These are phyloP conservation scores for Debaryomycetaceae sp. DNA, from an alignment of 1,139 yeast species.

Conservation along the genomic window DNA sequence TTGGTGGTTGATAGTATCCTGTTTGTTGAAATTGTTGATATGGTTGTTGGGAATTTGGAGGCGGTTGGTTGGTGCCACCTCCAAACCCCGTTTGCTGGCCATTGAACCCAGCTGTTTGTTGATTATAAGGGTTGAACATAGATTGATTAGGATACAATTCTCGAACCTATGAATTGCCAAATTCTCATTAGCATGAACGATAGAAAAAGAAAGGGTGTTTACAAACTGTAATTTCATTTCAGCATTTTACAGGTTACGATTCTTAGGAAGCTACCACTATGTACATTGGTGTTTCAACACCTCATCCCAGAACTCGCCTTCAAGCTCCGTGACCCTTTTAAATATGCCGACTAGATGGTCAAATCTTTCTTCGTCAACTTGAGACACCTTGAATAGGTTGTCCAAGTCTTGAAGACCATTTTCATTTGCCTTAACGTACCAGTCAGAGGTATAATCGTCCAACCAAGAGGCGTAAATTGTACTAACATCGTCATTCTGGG, in stretches of 20 bases:
- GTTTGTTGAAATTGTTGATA: constrained; percentile 16
- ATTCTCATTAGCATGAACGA: neutral
- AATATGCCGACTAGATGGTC: constrained; percentile 56
- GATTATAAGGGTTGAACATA: constrained; percentile 48
- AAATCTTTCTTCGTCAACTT: constrained; percentile 34
- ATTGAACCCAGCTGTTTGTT: constrained; percentile 29
- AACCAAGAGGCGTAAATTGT: constrained; percentile 56
- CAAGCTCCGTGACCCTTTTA: constrained; percentile 55
- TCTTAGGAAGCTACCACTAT: neutral
- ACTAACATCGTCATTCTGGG: neutral
- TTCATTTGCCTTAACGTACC: constrained; percentile 51
- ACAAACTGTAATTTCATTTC: neutral
- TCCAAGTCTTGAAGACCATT: constrained; percentile 51
- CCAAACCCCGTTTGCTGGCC: constrained; percentile 26
- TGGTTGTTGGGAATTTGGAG: constrained; percentile 13
- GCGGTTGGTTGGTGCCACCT: constrained; percentile 20
- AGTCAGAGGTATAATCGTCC: constrained; percentile 54
- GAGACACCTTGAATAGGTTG: constrained; percentile 25
- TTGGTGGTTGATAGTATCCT: constrained; percentile 15
- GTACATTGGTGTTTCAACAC: constrained; percentile 14
- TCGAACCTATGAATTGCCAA: constrained; percentile 3
- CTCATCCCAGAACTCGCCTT: constrained; percentile 63
- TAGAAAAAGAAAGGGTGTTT: neutral
- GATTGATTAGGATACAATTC: constrained; percentile 1
- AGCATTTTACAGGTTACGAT: constrained; percentile 1